Conservation (phyloP, 306 rosid genomes). For the Inga laurina region DNA sequence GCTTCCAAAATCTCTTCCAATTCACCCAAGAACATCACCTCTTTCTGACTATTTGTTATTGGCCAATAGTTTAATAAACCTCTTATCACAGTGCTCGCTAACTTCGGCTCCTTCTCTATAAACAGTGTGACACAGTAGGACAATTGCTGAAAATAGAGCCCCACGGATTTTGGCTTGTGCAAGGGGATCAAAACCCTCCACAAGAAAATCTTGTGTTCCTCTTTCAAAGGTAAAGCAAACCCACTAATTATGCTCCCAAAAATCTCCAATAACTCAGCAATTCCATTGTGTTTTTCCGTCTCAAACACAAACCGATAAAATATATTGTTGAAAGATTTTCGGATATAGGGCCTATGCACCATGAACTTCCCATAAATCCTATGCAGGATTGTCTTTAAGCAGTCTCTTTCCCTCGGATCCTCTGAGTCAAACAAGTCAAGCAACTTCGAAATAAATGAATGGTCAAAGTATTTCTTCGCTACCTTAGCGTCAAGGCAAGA, state of each 20-base stretch:
- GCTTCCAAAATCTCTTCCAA: constrained; percentile 88
- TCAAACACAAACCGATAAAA: constrained; percentile 45
- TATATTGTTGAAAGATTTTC: constrained; percentile 45
- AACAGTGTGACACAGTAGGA: constrained; percentile 45
- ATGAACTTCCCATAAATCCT: constrained; percentile 53
- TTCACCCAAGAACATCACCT: constrained; percentile 86
- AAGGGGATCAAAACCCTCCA: constrained; percentile 55
- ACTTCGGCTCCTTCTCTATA: constrained; percentile 49
- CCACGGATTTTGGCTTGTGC: constrained; percentile 56
- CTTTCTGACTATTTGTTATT: constrained; percentile 65
- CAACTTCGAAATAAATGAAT: constrained; percentile 41
- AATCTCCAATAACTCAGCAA: constrained; percentile 51
- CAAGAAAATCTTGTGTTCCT: constrained; percentile 52
- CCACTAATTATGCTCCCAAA: constrained; percentile 50
- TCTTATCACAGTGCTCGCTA: constrained; percentile 43
- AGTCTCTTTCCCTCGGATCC: constrained; percentile 53
- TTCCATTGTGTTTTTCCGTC: constrained; percentile 47
- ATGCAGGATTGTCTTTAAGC: constrained; percentile 49
- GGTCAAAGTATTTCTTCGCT: constrained; percentile 46
- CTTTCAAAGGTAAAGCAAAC: constrained; percentile 53
- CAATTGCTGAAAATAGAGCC: constrained; percentile 45
- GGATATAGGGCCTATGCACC: constrained; percentile 53
- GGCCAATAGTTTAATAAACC: constrained; percentile 57
- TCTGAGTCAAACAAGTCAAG: constrained; percentile 48
- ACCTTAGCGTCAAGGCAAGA: constrained; percentile 42